These are phyloP conservation scores for Phytophthora fragariae DNA, from an alignment of 352 stramenopile species.

Conservation along the genomic window DNA sequence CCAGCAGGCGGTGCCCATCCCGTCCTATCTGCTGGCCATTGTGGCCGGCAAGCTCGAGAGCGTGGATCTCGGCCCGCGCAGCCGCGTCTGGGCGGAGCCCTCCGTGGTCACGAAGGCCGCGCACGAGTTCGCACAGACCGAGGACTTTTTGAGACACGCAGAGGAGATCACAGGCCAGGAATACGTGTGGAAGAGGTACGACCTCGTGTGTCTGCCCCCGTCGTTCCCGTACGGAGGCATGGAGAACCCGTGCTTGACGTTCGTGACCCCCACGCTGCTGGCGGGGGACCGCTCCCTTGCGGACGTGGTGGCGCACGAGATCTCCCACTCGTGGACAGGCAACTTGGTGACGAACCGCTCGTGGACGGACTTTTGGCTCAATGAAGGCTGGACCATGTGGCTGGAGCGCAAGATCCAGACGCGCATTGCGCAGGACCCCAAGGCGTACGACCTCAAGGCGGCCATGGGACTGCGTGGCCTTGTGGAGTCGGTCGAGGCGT, in stretches of 20 bases:
- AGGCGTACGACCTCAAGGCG: constrained; percentile 65
- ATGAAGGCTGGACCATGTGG: constrained; percentile 98
- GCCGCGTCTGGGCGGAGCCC: constrained; percentile 95
- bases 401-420: constrained; percentile 97
- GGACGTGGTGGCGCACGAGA: constrained; percentile 98
- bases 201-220: constrained; percentile 97
- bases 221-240: constrained; percentile 92
- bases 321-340: constrained; percentile 96
- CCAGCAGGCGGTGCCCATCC: constrained; percentile 93
- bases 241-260: constrained; percentile 92
- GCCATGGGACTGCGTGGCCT: constrained; percentile 55
- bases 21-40: constrained; percentile 96
- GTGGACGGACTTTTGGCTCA: constrained; percentile 98
- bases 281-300: constrained; percentile 95
- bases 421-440: constrained; percentile 52
- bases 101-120: constrained; percentile 92
- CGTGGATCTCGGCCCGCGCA: constrained; percentile 87
- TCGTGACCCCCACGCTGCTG: constrained; percentile 97
- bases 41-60: constrained; percentile 92
- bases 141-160: constrained; percentile 92
- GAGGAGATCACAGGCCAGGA: constrained; percentile 92
- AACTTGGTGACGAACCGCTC: constrained; percentile 98
- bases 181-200: constrained; percentile 98
- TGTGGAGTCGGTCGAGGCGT: constrained; percentile 51
- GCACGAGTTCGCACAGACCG: constrained; percentile 96